These are phyloP conservation scores for Lactifluus hygrophoroides DNA, from an alignment of 768 basidiomycete genomes.

Conservation along the genomic window DNA sequence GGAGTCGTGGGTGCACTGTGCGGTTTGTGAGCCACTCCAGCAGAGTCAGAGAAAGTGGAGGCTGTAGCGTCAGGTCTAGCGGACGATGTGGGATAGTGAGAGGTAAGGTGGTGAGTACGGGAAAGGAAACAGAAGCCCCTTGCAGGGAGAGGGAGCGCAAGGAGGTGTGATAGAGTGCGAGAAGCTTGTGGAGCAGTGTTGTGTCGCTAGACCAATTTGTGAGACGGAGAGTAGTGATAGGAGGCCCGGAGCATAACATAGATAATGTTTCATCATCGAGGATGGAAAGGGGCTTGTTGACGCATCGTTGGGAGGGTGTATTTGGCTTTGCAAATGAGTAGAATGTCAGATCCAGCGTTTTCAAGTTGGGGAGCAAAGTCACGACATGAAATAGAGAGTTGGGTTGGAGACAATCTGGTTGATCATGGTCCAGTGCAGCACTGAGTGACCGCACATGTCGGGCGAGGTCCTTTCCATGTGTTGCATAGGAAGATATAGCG, in stretches of 20 bases:
- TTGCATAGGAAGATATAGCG: constrained; percentile 40
- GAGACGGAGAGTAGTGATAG: constrained; percentile 43
- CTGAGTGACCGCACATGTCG: constrained; percentile 47
- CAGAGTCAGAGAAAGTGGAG: constrained; percentile 52
- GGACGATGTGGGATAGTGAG: constrained; percentile 27
- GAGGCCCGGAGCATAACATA: constrained; percentile 46
- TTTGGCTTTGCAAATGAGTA: constrained; percentile 50
- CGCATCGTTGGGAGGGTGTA: constrained; percentile 14
- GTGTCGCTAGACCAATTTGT: constrained; percentile 66
- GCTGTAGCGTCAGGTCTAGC: constrained; percentile 39
- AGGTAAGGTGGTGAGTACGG: constrained; percentile 18
- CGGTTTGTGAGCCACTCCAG: constrained; percentile 55
- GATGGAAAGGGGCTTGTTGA: constrained; percentile 14
- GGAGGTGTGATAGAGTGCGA: constrained; percentile 49
- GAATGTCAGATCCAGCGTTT: constrained; percentile 45
- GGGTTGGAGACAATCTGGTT: constrained; percentile 49
- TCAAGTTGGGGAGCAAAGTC: constrained; percentile 49
- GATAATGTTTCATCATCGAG: constrained; percentile 36
- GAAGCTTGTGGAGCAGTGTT: constrained; percentile 48
- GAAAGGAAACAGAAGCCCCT: constrained; percentile 46
- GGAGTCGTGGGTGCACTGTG: constrained; percentile 29
- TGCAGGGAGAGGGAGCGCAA: constrained; percentile 48
- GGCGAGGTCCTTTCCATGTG: constrained; percentile 39
- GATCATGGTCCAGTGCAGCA: constrained; percentile 57
- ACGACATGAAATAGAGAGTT: constrained; percentile 52